phyloP scores from a whole-genome alignment of 1,139 yeast species.

The Pichia sp. region DNA sequence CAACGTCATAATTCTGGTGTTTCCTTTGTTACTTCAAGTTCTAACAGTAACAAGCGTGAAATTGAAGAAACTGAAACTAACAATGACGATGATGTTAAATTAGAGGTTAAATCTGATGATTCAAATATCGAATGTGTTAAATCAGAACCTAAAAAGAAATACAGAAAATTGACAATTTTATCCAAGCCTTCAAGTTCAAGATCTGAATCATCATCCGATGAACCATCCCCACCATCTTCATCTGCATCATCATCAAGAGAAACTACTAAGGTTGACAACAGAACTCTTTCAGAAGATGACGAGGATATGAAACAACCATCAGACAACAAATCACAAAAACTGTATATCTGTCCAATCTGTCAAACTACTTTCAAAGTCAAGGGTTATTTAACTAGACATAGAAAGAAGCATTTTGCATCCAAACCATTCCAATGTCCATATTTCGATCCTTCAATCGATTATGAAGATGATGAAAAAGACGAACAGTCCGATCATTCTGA shows the following conservation, averaged over 20 bases:
- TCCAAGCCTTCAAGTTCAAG: conserved; percentile 1
- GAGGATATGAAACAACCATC: too few relatives aligned
- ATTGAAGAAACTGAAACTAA: background rate
- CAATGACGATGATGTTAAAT: background rate
- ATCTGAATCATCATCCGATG: background rate
- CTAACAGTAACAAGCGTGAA: background rate
- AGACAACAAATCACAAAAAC: background rate
- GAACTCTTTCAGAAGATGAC: too few relatives aligned
- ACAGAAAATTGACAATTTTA: conserved; percentile 4
- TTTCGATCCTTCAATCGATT: conserved; percentile 23
- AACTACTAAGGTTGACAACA: background rate
- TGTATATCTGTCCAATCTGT: conserved; percentile 41
- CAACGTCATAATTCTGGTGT: background rate
- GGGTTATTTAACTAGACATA: conserved; percentile 55
- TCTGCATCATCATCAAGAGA: background rate
- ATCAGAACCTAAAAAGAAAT: conserved; percentile 5
- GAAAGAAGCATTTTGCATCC: conserved; percentile 48
- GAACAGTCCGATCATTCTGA: conserved; percentile 9
- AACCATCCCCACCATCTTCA: background rate
- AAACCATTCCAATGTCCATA: conserved; percentile 59
- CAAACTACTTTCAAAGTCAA: conserved; percentile 51
- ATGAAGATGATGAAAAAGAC: conserved; percentile 28
- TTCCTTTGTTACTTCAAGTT: too few relatives aligned
- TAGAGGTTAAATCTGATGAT: background rate
- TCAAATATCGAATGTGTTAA: background rate